Percentiles rank a stretch among this genome's conserved stretches.
phyloP scores from a whole-genome alignment of 805 yeast species.

The Lipomyces starkeyi region DNA sequence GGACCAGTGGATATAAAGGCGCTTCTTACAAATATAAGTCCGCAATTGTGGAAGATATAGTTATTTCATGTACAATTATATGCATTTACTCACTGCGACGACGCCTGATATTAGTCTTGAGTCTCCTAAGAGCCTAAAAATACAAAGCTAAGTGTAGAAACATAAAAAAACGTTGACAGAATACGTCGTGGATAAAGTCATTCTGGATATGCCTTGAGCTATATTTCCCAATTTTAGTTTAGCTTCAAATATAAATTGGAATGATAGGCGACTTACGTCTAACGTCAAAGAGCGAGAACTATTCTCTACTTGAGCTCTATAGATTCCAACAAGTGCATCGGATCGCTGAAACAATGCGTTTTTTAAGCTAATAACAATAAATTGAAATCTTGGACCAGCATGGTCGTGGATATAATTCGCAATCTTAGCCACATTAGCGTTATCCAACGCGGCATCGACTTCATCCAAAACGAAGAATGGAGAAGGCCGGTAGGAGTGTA shows the following conservation, averaged over 20 bases:
- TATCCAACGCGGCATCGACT: slow-evolving; percentile 97
- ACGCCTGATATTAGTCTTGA: background rate
- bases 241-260: background rate
- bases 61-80: too few relatives aligned
- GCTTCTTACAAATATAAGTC: background rate
- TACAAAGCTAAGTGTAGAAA: background rate
- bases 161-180: slow-evolving; percentile 1
- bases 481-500: slow-evolving; percentile 88
- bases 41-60: background rate
- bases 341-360: slow-evolving; percentile 85
- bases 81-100: background rate
- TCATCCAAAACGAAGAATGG: slow-evolving; percentile 97
- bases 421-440: slow-evolving; percentile 80
- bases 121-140: background rate
- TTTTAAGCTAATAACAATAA: slow-evolving; percentile 90
- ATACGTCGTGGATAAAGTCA: background rate
- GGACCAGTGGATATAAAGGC: background rate
- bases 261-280: slow-evolving; percentile 53
- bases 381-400: slow-evolving; percentile 81
- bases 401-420: slow-evolving; percentile 83
- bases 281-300: slow-evolving; percentile 75
- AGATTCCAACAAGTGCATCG: slow-evolving; percentile 91
- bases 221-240: background rate
- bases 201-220: slow-evolving; percentile 18
- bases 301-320: slow-evolving; percentile 76